Percentiles rank a stretch among this genome's conserved stretches.
These are phyloP conservation scores for Acidiella bohemica DNA, from an alignment of 495 filamentous ascomycete species.

Conservation along the genomic window DNA sequence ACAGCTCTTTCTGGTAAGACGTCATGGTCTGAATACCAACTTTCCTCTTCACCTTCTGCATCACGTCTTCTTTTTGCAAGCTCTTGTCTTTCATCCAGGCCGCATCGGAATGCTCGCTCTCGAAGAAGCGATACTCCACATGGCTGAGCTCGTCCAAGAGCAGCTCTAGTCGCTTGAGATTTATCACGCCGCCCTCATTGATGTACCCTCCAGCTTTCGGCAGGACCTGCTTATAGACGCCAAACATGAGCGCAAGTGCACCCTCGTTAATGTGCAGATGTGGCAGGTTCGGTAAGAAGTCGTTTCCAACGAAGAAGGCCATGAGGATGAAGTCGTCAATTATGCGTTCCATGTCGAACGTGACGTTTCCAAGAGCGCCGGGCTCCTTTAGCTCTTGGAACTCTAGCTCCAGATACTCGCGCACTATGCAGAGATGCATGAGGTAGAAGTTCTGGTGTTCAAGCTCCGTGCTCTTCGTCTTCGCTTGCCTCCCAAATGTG, in stretches of 20 bases:
- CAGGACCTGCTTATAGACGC: conserved; percentile 82
- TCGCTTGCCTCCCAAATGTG: conserved; percentile 77
- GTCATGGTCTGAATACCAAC: conserved; percentile 61
- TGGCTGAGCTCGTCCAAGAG: conserved; percentile 71
- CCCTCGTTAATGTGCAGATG: conserved; percentile 98
- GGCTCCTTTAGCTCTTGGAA: conserved; percentile 83
- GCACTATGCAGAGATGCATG: conserved; percentile 91
- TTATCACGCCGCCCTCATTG: conserved; percentile 86
- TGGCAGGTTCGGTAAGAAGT: conserved; percentile 94
- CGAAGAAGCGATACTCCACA: conserved; percentile 84
- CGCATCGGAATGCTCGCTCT: conserved; percentile 73
- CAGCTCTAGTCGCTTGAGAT: conserved; percentile 60
- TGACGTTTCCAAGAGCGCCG: conserved; percentile 58
- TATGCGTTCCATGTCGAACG: conserved; percentile 87
- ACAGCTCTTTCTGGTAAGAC: conserved; percentile 65
- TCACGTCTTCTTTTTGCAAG: conserved; percentile 44
- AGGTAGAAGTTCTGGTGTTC: conserved; percentile 99
- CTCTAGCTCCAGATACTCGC: conserved; percentile 92
- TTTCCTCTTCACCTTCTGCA: conserved; percentile 44
- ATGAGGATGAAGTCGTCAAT: conserved; percentile 99
- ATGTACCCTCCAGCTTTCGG: conserved; percentile 88
- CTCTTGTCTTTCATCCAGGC: conserved; percentile 85
- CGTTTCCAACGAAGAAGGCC: conserved; percentile 99
- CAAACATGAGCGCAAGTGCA: conserved; percentile 90
- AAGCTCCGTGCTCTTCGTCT: conserved; percentile 82